phyloP scores from a whole-genome alignment of 371 early-diverging fungal genomes.

The Apophysomyces variabilis region DNA sequence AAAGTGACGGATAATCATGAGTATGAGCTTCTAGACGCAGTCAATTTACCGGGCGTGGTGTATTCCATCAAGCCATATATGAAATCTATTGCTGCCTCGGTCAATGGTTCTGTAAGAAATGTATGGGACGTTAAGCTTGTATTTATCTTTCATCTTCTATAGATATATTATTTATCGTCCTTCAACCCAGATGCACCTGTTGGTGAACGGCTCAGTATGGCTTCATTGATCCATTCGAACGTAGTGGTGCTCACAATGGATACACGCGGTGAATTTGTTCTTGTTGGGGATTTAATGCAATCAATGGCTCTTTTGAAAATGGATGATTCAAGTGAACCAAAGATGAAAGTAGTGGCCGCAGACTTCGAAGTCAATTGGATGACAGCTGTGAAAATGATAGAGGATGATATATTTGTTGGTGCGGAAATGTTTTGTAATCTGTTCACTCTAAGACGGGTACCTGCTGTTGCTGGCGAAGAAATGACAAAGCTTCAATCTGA shows the following conservation, averaged over 20 bases:
- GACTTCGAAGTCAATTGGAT: constrained; percentile 74
- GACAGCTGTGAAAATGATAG: constrained; percentile 66
- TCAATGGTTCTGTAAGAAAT: constrained; percentile 60
- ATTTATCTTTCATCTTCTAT: constrained; percentile 17
- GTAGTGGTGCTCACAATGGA: constrained; percentile 63
- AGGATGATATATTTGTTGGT: constrained; percentile 65
- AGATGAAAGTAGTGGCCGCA: constrained; percentile 60
- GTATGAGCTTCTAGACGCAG: constrained; percentile 44
- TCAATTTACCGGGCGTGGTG: constrained; percentile 51
- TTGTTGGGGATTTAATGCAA: constrained; percentile 90
- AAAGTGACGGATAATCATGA: constrained; percentile 37
- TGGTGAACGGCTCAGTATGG: constrained; percentile 30
- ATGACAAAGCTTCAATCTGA: constrained; percentile 56
- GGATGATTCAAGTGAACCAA: constrained; percentile 40
- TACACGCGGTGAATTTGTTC: constrained; percentile 67
- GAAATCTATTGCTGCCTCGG: constrained; percentile 50
- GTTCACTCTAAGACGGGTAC: constrained; percentile 57
- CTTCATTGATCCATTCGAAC: constrained; percentile 57
- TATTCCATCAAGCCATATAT: constrained; percentile 50
- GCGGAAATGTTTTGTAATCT: constrained; percentile 68
- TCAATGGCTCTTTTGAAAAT: constrained; percentile 68
- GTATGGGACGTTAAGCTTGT: background rate
- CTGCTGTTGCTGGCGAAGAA: constrained; percentile 40
- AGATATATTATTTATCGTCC: constrained; percentile 44
- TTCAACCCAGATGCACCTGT: constrained; percentile 30